Conservation (phyloP, 2,329 filamentous ascomycete species). For the Periglandula ipomoeae region DNA sequence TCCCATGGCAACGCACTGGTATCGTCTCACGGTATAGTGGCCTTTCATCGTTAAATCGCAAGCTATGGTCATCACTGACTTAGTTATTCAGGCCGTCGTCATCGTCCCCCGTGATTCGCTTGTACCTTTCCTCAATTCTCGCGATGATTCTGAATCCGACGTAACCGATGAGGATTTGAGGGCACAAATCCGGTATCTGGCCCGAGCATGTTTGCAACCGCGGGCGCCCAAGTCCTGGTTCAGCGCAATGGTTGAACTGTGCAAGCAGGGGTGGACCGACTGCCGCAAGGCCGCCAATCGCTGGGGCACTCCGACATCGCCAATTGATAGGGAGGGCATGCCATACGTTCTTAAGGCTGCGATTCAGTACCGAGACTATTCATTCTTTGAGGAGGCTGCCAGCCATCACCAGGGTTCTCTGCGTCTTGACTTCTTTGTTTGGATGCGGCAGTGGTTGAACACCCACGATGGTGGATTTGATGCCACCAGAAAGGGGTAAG, state of each 20-base stretch:
- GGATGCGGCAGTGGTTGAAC: slow-evolving; percentile 8
- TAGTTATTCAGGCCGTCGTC: slow-evolving; percentile 10
- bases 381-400: slow-evolving; percentile 7
- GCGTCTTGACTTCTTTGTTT: slow-evolving; percentile 8
- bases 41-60: not conserved
- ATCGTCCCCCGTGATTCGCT: slow-evolving; percentile 13
- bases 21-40: slow-evolving; percentile 13
- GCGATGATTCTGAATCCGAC: fast-evolving
- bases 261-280: not conserved
- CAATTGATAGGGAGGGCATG: not conserved
- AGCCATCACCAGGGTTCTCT: slow-evolving; percentile 1
- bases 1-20: slow-evolving; percentile 15
- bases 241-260: slow-evolving; percentile 5
- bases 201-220: slow-evolving; percentile 3
- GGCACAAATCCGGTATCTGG: slow-evolving; percentile 9
- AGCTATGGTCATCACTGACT: not conserved
- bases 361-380: not conserved
- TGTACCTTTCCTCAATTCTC: slow-evolving; percentile 5
- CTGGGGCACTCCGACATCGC: not conserved
- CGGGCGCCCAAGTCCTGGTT: slow-evolving; percentile 1
- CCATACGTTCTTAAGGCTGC: slow-evolving; percentile 9
- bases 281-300: not conserved
- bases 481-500: slow-evolving; percentile 1
- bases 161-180: not conserved
- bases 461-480: slow-evolving; percentile 4